These are phyloP conservation scores for Artemisia argyi DNA, from an alignment of 129 eudicot genomes.

Conservation along the genomic window DNA sequence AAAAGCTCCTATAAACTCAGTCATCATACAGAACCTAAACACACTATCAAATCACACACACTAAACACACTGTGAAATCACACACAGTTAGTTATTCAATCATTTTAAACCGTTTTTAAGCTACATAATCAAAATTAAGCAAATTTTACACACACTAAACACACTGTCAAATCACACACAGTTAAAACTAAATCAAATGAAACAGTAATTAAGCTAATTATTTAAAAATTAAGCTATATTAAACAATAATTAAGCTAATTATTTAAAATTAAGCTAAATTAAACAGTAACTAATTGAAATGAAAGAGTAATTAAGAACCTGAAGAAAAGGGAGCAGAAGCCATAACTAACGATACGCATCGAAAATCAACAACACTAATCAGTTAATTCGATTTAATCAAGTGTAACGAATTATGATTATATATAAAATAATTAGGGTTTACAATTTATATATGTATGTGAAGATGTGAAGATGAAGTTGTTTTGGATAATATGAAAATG, in stretches of 20 bases:
- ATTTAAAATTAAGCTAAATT: too few relatives aligned
- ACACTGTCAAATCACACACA: too few relatives aligned
- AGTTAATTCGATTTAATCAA: constrained; percentile 27
- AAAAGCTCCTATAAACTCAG: too few relatives aligned
- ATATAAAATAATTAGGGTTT: constrained; percentile 22
- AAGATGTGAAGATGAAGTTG: constrained; percentile 10
- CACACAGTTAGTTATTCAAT: constrained; percentile 11
- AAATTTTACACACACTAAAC: too few relatives aligned
- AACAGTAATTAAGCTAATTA: too few relatives aligned
- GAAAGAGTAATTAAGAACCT: constrained; percentile 29
- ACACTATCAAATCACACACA: constrained; percentile 47
- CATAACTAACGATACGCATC: constrained; percentile 78
- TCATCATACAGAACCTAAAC: constrained; percentile 20
- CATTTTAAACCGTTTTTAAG: neutral
- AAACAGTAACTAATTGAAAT: too few relatives aligned
- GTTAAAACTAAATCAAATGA: too few relatives aligned
- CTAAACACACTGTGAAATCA: constrained; percentile 56
- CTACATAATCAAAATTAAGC: neutral
- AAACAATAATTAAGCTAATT: too few relatives aligned
- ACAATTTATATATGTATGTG: neutral
- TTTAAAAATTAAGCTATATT: too few relatives aligned
- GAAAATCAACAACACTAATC: constrained; percentile 20
- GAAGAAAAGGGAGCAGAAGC: constrained; percentile 61
- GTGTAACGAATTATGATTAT: neutral
- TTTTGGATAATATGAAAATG: constrained; percentile 27